These are phyloP conservation scores for Gossypium aridum DNA, from an alignment of 441 rosid genomes.

Conservation along the genomic window DNA sequence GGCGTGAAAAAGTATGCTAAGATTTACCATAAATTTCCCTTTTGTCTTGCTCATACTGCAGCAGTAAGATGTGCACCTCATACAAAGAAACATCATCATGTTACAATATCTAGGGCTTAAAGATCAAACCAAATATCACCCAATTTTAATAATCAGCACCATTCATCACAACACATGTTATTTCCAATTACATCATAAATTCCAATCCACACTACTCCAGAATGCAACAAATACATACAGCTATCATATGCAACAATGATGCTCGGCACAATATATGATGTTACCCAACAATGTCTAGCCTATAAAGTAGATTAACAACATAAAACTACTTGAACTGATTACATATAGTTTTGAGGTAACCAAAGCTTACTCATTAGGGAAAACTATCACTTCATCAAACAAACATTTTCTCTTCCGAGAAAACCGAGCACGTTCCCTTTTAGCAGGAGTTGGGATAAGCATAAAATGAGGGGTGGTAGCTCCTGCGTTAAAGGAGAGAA, in stretches of 20 bases:
- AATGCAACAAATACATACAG: background rate
- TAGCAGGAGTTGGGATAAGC: conserved; percentile 53
- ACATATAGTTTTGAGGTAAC: background rate
- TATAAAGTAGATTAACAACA: background rate
- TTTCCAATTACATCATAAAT: conserved; percentile 2
- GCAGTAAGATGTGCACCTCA: background rate
- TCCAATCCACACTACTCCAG: background rate
- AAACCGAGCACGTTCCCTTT: conserved; percentile 40
- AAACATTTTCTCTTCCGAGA: conserved; percentile 55
- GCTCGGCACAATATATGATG: background rate
- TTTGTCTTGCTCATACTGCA: background rate
- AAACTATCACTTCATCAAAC: conserved; percentile 47
- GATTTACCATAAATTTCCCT: background rate
- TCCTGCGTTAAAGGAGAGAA: conserved; percentile 25
- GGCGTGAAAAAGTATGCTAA: background rate
- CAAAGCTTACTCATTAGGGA: conserved; percentile 61
- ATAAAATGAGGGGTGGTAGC: conserved; percentile 36
- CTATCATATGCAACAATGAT: background rate
- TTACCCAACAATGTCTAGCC: background rate
- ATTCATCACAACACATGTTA: background rate
- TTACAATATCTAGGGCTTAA: background rate
- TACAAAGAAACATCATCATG: background rate
- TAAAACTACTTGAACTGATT: background rate
- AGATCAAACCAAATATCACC: background rate
- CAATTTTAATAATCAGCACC: background rate